Percentiles rank a stretch among this genome's conserved stretches.
Evolutionary conservation across 2,329 filamentous ascomycete species (phyloP).

Genomic region (Fusarium fujikuroi): DNA sequence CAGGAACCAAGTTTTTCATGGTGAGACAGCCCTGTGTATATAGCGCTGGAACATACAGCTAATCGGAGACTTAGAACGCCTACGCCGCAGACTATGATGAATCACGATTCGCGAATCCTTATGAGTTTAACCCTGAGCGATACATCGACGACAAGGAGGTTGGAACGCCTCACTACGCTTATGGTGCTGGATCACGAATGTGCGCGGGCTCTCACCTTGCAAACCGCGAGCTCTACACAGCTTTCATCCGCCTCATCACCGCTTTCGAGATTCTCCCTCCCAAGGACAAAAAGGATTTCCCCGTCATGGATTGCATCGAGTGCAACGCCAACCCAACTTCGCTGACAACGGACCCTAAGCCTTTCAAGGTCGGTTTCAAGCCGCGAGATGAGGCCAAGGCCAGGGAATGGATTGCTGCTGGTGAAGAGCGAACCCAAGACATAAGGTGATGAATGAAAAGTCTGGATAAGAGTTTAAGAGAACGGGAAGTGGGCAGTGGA

Average conservation of each 20-base stretch:
- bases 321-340: constrained; percentile 67
- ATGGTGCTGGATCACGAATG: constrained; percentile 71
- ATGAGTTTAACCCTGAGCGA: constrained; percentile 75
- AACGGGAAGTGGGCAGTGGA: constrained; percentile 6
- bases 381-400: constrained; percentile 58
- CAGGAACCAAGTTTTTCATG: constrained; percentile 85
- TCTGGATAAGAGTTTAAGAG: constrained; percentile 10
- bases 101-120: constrained; percentile 71
- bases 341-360: constrained; percentile 70
- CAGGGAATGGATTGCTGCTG: constrained; percentile 63
- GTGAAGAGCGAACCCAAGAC: constrained; percentile 62
- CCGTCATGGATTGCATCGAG: constrained; percentile 66
- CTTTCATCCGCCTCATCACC: constrained; percentile 67
- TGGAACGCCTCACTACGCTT: constrained; percentile 70
- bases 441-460: constrained; percentile 18
- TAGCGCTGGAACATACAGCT: neutral
- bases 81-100: constrained; percentile 80
- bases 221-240: constrained; percentile 71
- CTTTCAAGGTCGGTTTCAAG: constrained; percentile 61
- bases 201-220: constrained; percentile 72
- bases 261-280: constrained; percentile 66
- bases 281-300: constrained; percentile 57
- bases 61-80: constrained; percentile 63
- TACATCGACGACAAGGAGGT: constrained; percentile 68
- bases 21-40: constrained; percentile 45